Evolutionary conservation across 148 eudicot genomes (phyloP).

Genomic region (Heliosperma pusillum): DNA sequence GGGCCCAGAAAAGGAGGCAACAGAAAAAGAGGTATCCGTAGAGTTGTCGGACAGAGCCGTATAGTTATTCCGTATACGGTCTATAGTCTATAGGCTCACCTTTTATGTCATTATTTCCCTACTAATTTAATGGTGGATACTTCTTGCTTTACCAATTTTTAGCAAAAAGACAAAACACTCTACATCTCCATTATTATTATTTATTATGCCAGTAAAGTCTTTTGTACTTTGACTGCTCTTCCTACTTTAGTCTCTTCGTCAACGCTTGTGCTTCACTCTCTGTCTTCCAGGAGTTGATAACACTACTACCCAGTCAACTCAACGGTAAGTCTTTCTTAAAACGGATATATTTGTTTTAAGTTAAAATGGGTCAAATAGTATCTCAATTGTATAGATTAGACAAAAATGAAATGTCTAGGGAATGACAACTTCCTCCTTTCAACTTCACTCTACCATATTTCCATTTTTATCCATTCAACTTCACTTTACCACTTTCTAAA

Average conservation of each 20-base stretch:
- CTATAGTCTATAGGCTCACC: background rate
- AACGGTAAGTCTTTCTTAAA: too few relatives aligned
- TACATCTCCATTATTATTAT: background rate
- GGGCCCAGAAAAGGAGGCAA: constrained; percentile 24
- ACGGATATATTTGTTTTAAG: too few relatives aligned
- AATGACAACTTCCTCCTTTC: too few relatives aligned
- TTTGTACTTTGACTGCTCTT: constrained; percentile 12
- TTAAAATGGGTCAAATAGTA: too few relatives aligned
- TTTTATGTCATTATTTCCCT: too few relatives aligned
- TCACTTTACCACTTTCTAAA: too few relatives aligned
- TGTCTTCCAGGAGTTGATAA: too few relatives aligned
- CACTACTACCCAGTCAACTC: too few relatives aligned
- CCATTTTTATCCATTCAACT: too few relatives aligned
- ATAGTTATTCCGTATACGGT: constrained; percentile 59
- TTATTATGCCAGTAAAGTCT: constrained; percentile 8
- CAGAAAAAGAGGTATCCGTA: constrained; percentile 25
- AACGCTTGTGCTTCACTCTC: constrained; percentile 19
- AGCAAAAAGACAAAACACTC: background rate
- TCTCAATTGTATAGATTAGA: too few relatives aligned
- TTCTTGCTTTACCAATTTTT: background rate
- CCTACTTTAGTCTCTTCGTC: constrained; percentile 1
- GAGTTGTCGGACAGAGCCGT: constrained; percentile 58
- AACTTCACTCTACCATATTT: too few relatives aligned
- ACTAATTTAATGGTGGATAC: background rate
- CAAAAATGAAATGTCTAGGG: too few relatives aligned